These are phyloP conservation scores for Phytophthora rubi DNA, from an alignment of 352 stramenopile species.

Conservation along the genomic window DNA sequence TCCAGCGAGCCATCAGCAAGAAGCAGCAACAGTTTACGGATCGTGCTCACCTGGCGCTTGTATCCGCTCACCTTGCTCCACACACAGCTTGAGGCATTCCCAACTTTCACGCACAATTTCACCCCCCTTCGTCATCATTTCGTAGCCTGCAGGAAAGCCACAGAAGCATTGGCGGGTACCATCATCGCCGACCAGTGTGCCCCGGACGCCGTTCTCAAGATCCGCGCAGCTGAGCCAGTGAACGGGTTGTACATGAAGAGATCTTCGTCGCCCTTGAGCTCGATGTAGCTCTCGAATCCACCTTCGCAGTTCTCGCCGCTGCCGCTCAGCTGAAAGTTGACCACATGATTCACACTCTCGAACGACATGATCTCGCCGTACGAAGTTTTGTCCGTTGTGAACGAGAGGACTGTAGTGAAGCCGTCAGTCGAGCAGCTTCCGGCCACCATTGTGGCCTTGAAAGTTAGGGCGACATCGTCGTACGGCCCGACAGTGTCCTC, in stretches of 20 bases:
- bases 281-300: constrained; percentile 40
- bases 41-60: constrained; percentile 30
- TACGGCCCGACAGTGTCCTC: constrained; percentile 12
- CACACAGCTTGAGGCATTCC: constrained; percentile 38
- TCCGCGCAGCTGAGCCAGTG: constrained; percentile 42
- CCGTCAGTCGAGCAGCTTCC: constrained; percentile 33
- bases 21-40: constrained; percentile 36
- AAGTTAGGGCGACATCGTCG: constrained; percentile 10
- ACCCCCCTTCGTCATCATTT: constrained; percentile 30
- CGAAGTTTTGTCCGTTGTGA: constrained; percentile 44
- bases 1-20: constrained; percentile 23
- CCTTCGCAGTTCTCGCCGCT: constrained; percentile 20
- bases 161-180: constrained; percentile 61
- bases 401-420: constrained; percentile 43
- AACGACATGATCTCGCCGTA: constrained; percentile 44
- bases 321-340: constrained; percentile 48
- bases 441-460: constrained; percentile 43
- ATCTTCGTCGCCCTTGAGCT: constrained; percentile 43
- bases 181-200: constrained; percentile 45
- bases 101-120: constrained; percentile 35
- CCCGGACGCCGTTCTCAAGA: constrained; percentile 49
- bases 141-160: constrained; percentile 54
- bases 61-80: constrained; percentile 51
- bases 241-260: constrained; percentile 78
- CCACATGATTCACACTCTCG: constrained; percentile 30